Evolutionary conservation across 306 rosid genomes (phyloP), one percentile per base, ranked within the genome.

Genomic region (Glycine tomentella): DNA sequence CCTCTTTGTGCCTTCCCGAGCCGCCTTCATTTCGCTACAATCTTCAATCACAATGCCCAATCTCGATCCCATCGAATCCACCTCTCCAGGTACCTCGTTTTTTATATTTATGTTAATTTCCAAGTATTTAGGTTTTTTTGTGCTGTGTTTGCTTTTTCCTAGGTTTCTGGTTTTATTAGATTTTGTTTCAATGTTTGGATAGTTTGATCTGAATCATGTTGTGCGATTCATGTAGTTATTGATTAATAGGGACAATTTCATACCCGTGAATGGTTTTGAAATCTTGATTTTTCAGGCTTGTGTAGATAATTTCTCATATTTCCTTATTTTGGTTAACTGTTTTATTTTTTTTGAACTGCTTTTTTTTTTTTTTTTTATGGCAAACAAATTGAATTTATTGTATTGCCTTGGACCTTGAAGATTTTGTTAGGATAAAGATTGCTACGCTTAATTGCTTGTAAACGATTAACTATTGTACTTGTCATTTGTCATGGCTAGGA

Each of bases 31-130:
- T 92, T 65, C 86, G 82, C 20, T 74, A 10, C 68, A n/a, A 74
- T 40, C 78, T 90, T 82, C 91, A 88, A 84, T 92, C 90, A 84
- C 97, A 88, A 85, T 94, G 97, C 64, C 90, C 94, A 38, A 62
- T 49, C 61, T 72, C 82, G 83, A 67, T 90, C 82, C 83, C 76
- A 14, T 79, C 91, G 48, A 86, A 75, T 82, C 87, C 87, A 36
- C 97, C 97, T 33, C 79, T 88, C 62, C 92, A 84, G 97, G 98
- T 89, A 61, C 34, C 38, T 6, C 49, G 70, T 38, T 36, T 46
- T 61, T 9, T 7, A 6, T 46, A 3, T 64, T 45, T 45, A 25
- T 9, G 12, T 46, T 46, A 46, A 8, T 46, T 46, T 46, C 12
- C 12, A 14, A 12, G n/a, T 68, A 1, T 59, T 2, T 31, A 34